Percentiles rank a stretch among this genome's conserved stretches.
These are phyloP conservation scores for Solanum clarkiae DNA, from an alignment of 257 asterid species.

Conservation along the genomic window DNA sequence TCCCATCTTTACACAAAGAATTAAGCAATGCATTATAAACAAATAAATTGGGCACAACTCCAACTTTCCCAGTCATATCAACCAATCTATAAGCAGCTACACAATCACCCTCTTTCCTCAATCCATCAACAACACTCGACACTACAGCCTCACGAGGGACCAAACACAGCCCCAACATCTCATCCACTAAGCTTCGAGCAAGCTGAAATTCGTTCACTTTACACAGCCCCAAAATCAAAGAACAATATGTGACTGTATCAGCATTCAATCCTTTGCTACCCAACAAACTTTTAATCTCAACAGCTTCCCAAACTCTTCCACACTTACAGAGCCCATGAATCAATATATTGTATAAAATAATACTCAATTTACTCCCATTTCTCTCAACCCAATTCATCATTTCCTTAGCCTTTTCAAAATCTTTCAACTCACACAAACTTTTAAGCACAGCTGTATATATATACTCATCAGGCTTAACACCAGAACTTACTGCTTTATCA, in stretches of 20 bases:
- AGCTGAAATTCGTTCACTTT: slow-evolving; percentile 32
- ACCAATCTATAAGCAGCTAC: slow-evolving; percentile 47
- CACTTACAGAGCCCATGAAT: slow-evolving; percentile 79
- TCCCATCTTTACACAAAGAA: slow-evolving; percentile 55
- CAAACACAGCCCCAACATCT: slow-evolving; percentile 59
- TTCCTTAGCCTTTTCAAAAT: slow-evolving; percentile 52
- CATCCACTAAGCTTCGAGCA: slow-evolving; percentile 49
- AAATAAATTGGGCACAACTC: slow-evolving; percentile 52
- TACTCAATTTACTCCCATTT: slow-evolving; percentile 29
- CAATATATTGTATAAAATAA: slow-evolving; percentile 64
- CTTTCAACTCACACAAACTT: slow-evolving; percentile 68
- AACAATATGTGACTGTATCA: slow-evolving; percentile 68
- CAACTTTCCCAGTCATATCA: slow-evolving; percentile 34
- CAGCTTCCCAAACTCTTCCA: slow-evolving; percentile 53
- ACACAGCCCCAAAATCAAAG: slow-evolving; percentile 55
- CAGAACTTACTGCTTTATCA: slow-evolving; percentile 26
- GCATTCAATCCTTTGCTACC: slow-evolving; percentile 36
- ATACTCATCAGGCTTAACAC: slow-evolving; percentile 45
- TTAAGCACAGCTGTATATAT: slow-evolving; percentile 46
- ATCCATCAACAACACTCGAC: slow-evolving; percentile 71
- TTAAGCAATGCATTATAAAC: slow-evolving; percentile 67
- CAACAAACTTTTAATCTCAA: slow-evolving; percentile 48
- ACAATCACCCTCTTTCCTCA: slow-evolving; percentile 51
- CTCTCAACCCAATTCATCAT: slow-evolving; percentile 39
- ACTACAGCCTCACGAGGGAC: slow-evolving; percentile 68